Percentiles rank a stretch among this genome's conserved stretches.
Evolutionary conservation across 208 protist genomes (phyloP).

Genomic region (Leishmania amazonensis): DNA sequence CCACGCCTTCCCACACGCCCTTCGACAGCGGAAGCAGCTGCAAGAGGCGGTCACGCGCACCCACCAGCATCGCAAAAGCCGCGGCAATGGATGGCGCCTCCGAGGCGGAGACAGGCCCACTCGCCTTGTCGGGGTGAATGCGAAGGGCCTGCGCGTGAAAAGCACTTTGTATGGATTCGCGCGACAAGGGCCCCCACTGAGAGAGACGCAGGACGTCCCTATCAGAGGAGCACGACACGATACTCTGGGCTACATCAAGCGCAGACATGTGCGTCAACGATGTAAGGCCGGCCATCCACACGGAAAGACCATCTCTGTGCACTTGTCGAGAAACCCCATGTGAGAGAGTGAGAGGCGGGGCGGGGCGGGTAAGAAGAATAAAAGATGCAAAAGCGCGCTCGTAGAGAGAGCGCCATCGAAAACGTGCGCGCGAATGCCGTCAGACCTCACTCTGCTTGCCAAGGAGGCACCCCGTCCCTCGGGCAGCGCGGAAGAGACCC

Average conservation of each 20-base stretch:
- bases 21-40: slow-evolving; percentile 4
- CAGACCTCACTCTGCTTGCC: not conserved
- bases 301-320: not conserved
- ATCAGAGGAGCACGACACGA: slow-evolving; percentile 5
- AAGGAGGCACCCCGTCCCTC: not conserved
- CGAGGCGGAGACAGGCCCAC: not conserved
- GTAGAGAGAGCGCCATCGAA: not conserved
- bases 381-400: not conserved
- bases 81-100: not conserved
- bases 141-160: slow-evolving; percentile 14
- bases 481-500: not conserved
- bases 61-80: slow-evolving; percentile 13
- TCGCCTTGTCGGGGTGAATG: slow-evolving; percentile 18
- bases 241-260: not conserved
- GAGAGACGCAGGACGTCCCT: slow-evolving; percentile 8
- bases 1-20: not conserved
- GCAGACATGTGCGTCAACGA: not conserved
- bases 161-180: slow-evolving; percentile 7
- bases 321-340: not conserved
- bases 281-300: not conserved
- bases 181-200: slow-evolving; percentile 7
- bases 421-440: not conserved
- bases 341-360: not conserved
- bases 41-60: slow-evolving; percentile 12
- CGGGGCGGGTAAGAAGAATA: too few relatives aligned